Percentiles rank a stretch among this genome's conserved stretches.
phyloP scores from a whole-genome alignment of 108 stramenopile species.

The Fistulifera solaris region DNA sequence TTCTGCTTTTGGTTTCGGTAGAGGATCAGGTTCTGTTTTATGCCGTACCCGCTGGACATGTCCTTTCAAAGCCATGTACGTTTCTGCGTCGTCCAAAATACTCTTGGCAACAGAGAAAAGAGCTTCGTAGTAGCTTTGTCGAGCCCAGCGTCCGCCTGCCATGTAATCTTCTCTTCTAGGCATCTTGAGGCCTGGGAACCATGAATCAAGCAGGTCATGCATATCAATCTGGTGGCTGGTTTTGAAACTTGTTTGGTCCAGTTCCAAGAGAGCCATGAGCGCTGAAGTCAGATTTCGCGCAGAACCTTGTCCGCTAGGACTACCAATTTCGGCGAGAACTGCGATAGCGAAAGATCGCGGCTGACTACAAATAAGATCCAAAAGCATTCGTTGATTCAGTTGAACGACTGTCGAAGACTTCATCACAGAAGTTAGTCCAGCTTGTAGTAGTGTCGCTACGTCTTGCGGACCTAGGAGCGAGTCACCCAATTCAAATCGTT shows the following conservation, averaged over 20 bases:
- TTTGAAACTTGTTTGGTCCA: slow-evolving; percentile 80
- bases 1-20: slow-evolving; percentile 47
- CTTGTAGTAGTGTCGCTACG: slow-evolving; percentile 83
- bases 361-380: slow-evolving; percentile 83
- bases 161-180: slow-evolving; percentile 80
- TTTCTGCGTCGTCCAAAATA: slow-evolving; percentile 79
- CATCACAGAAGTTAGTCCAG: slow-evolving; percentile 78
- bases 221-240: slow-evolving; percentile 64
- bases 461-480: slow-evolving; percentile 86
- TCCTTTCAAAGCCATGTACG: slow-evolving; percentile 67
- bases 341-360: slow-evolving; percentile 74
- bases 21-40: slow-evolving; percentile 52
- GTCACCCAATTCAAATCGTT: slow-evolving; percentile 63
- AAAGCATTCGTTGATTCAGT: slow-evolving; percentile 84
- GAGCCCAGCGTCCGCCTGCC: slow-evolving; percentile 85
- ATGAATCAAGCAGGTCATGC: slow-evolving; percentile 69
- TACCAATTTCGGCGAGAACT: slow-evolving; percentile 82
- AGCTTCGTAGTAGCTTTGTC: slow-evolving; percentile 85
- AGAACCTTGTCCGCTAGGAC: slow-evolving; percentile 51
- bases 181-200: slow-evolving; percentile 78
- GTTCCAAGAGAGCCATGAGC: slow-evolving; percentile 65
- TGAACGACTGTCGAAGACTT: slow-evolving; percentile 86
- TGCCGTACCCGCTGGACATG: slow-evolving; percentile 73
- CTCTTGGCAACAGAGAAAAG: slow-evolving; percentile 59
- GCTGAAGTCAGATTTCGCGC: slow-evolving; percentile 70